A percentile compares a stretch with the other conserved stretches of the same genome.
phyloP scores from a whole-genome alignment of 2,329 filamentous ascomycete species.

The Lasiodiplodia citricola region DNA sequence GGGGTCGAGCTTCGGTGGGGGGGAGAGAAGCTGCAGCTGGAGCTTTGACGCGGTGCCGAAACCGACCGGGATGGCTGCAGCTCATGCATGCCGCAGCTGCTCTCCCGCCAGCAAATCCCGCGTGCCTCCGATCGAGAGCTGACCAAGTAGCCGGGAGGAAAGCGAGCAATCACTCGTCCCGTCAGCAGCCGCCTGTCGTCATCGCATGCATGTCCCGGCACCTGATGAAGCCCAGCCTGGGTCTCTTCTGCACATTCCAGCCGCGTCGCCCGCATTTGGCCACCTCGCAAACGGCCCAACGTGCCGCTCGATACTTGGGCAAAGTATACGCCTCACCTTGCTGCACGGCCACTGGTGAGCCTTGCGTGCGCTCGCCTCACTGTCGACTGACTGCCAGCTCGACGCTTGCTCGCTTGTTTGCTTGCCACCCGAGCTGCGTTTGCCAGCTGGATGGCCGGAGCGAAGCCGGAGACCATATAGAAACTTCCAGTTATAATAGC shows the following conservation, averaged over 20 bases:
- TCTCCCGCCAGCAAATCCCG: conserved; percentile 18
- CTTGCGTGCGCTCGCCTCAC: neutral
- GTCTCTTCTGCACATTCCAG: neutral
- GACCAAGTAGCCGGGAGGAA: neutral
- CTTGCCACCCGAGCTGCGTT: neutral
- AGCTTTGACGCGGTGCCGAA: conserved; percentile 4
- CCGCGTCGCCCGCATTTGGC: neutral
- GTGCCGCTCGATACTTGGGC: neutral
- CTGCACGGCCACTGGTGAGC: neutral
- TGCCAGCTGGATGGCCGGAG: neutral
- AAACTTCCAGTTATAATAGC: neutral
- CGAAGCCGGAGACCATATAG: neutral
- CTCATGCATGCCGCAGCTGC: conserved; percentile 7
- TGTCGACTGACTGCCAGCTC: neutral
- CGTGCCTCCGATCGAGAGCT: conserved; percentile 4
- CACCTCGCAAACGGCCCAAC: neutral
- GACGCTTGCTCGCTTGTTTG: neutral
- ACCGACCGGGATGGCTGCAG: neutral
- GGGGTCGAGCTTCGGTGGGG: neutral
- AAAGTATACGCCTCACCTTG: neutral
- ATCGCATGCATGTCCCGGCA: conserved; percentile 9
- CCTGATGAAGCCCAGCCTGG: neutral
- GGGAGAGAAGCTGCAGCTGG: neutral
- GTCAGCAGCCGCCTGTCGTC: conserved; percentile 8
- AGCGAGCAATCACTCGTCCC: neutral